phyloP scores from a whole-genome alignment of 2,329 filamentous ascomycete genomes.

The Stachybotrys chlorohalonatus region DNA sequence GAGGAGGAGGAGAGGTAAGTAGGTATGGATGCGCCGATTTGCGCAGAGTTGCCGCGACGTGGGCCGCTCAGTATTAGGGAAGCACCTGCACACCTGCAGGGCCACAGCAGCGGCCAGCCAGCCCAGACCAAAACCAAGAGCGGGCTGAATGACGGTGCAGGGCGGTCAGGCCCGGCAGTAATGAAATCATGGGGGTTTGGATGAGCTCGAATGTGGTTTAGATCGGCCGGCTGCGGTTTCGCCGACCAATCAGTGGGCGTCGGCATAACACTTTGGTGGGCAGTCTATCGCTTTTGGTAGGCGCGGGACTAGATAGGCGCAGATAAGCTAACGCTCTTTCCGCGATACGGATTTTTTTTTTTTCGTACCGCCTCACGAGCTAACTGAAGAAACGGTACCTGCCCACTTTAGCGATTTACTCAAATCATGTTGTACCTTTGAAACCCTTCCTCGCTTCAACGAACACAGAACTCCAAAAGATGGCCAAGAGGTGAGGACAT shows the following conservation, averaged over 20 bases:
- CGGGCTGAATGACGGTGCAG: slow-evolving; percentile 20
- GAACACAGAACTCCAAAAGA: too few species aligned
- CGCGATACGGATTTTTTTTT: slow-evolving; percentile 13
- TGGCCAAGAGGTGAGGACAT: too few species aligned
- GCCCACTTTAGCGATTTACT: too few species aligned
- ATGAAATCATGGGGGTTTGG: slow-evolving; percentile 9
- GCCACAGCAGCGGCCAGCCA: slow-evolving; percentile 7
- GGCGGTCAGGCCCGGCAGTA: slow-evolving; percentile 23
- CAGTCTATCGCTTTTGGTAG: not conserved
- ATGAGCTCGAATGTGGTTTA: not conserved
- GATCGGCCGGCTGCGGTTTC: slow-evolving; percentile 9
- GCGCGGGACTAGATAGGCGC: not conserved
- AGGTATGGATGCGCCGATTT: slow-evolving; percentile 1
- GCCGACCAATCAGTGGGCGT: slow-evolving; percentile 20
- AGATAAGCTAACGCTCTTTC: not conserved
- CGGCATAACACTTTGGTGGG: slow-evolving; percentile 11
- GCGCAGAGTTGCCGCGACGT: not conserved
- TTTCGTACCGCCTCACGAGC: not conserved
- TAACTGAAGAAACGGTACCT: not conserved
- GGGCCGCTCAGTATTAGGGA: not conserved
- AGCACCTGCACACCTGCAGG: not conserved
- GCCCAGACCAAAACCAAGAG: slow-evolving; percentile 8
- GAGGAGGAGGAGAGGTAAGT: not conserved
- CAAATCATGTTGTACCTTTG: too few species aligned
- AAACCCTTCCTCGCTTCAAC: too few species aligned